Evolutionary conservation across 2,329 filamentous ascomycete genomes (phyloP), one percentile per base, ranked within the genome.

Genomic region (Nigrospora osmanthi): DNA sequence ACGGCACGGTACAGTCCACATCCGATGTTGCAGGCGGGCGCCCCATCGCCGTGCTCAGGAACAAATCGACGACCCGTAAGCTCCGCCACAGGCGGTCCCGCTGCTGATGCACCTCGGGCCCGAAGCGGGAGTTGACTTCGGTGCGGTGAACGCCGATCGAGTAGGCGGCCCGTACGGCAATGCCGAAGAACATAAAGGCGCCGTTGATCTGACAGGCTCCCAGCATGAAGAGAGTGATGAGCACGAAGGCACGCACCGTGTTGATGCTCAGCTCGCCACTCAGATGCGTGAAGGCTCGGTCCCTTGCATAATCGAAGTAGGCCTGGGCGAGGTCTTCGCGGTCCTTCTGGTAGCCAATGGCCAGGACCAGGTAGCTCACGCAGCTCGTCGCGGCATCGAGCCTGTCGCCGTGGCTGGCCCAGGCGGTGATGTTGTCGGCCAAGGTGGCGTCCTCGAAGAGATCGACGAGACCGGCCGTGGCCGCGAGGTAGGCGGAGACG

Each of bases 171-270:
- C 75, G 66, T 0, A 70, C 73, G 0, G 73, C 71, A 7, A 76
- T 68, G 10, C 75, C 75, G n/a, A 77, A 76, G 55, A 76, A 73
- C 2, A 78, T 54, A 41, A 76, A 78, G 0, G 72, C 72, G 3
- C 72, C 72, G 47, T 76, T 78, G 54, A 77, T 75, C 54, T 77
- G 74, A 42, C 72, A 76, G 3, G 73, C 68, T 16, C 71, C 69
- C 3, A 77, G 68, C 69, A 76, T 76, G 58, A 75, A 76, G 9
- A 78, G 51, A 0, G 73, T 75, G 31, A 76, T 62, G 14, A 78
- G 64, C 0, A 69, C 60, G 36, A 76, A 76, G 0, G 66, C 68
- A 47, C 76, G 72, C 0, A 76, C 70, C 0, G 71, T 75, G 11
- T 64, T 66, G 4, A 75, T 65, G 36, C 72, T 69, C 17, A 76